These are phyloP conservation scores for Lichtheimia ramosa DNA, from an alignment of 371 early-diverging fungal genomes.

Conservation along the genomic window DNA sequence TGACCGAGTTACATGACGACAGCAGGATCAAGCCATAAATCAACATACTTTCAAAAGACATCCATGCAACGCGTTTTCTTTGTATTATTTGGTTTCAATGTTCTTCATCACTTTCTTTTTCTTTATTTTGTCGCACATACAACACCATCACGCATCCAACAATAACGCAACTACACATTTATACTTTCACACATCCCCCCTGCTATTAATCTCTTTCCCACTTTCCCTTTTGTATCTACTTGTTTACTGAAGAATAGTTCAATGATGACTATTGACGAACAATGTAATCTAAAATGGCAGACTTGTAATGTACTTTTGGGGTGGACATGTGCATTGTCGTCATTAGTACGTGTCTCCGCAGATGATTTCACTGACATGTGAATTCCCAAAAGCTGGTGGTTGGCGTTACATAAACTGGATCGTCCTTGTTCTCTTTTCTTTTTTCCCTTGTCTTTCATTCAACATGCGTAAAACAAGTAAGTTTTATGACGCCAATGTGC, in stretches of 20 bases:
- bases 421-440: not conserved
- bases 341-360: not conserved
- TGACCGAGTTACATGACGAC: too few species aligned
- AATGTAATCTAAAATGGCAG: not conserved
- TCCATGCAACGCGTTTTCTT: too few species aligned
- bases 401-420: not conserved
- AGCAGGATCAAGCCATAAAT: too few species aligned
- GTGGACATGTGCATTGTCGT: not conserved
- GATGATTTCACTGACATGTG: not conserved
- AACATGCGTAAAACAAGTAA: not conserved
- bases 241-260: not conserved
- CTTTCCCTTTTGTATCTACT: not conserved
- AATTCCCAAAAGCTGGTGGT: not conserved
- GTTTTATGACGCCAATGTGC: not conserved
- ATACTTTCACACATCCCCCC: not conserved
- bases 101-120: too few species aligned
- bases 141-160: not conserved
- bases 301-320: not conserved
- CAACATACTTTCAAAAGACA: too few species aligned
- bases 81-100: too few species aligned
- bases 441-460: not conserved
- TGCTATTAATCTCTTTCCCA: not conserved
- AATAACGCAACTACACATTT: not conserved
- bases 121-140: not conserved
- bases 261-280: not conserved